phyloP scores from a whole-genome alignment of 2,329 filamentous ascomycete genomes.

The Fusarium sp. region DNA sequence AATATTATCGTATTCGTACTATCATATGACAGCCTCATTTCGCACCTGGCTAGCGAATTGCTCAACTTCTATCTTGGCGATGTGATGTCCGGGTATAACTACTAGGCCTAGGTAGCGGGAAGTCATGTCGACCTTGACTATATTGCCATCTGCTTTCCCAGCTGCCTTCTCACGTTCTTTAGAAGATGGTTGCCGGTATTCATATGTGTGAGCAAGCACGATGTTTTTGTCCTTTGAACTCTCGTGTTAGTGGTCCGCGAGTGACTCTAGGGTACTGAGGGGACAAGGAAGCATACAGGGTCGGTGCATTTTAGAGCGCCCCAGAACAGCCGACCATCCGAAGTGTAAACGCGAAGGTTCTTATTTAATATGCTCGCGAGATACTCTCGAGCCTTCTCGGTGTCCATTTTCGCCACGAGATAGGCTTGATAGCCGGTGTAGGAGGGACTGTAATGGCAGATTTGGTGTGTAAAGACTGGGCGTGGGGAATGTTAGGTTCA shows the following conservation, averaged over 20 bases:
- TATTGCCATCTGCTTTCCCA: conserved; percentile 55
- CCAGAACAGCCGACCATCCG: conserved; percentile 89
- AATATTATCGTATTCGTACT: conserved; percentile 40
- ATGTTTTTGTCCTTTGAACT: conserved; percentile 83
- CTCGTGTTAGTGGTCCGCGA: conserved; percentile 7
- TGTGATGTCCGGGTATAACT: conserved; percentile 88
- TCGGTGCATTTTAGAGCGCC: conserved; percentile 97
- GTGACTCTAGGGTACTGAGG: conserved; percentile 20
- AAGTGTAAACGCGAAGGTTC: conserved; percentile 83
- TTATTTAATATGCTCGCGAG: conserved; percentile 81
- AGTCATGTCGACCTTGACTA: conserved; percentile 78
- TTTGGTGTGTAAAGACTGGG: conserved; percentile 2
- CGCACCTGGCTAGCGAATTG: conserved; percentile 74
- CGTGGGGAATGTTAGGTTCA: conserved; percentile 21
- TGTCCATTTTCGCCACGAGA: conserved; percentile 59
- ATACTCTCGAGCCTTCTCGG: conserved; percentile 68
- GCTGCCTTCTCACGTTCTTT: conserved; percentile 60
- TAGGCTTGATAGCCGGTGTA: conserved; percentile 4
- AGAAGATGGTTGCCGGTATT: conserved; percentile 84
- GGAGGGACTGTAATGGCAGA: conserved; percentile 6
- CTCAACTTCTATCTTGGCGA: conserved; percentile 90
- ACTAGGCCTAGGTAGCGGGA: conserved; percentile 91
- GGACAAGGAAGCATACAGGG: conserved; percentile 73
- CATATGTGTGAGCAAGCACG: conserved; percentile 87
- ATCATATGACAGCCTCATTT: conserved; percentile 32